Conservation (phyloP, 148 eudicot genomes). For the Fagopyrum esculentum region DNA sequence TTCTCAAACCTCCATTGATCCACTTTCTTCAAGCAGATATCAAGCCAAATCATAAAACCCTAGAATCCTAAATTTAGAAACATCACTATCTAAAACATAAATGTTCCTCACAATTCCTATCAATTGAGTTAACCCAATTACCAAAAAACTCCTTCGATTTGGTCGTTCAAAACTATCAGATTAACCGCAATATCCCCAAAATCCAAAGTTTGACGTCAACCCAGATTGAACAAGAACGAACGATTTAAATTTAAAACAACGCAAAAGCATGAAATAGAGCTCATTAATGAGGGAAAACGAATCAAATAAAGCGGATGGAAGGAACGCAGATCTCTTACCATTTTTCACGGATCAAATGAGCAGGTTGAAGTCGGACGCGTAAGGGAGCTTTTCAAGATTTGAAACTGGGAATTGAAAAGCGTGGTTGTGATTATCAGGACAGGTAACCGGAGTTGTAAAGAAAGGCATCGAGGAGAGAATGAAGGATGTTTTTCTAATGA, state of each 20-base stretch:
- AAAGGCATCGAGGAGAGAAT: not conserved
- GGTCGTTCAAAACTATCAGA: not conserved
- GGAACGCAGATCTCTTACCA: not conserved
- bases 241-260: not conserved
- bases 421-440: not conserved
- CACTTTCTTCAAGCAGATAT: not conserved
- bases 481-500: not conserved
- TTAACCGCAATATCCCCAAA: not conserved
- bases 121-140: not conserved
- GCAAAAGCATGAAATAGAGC: not conserved
- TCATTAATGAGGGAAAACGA: not conserved
- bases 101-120: not conserved
- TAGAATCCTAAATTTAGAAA: not conserved
- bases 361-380: not conserved
- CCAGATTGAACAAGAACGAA: not conserved
- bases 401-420: not conserved
- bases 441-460: not conserved
- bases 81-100: not conserved
- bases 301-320: not conserved
- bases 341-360: not conserved
- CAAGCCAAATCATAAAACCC: not conserved
- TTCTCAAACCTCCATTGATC: not conserved
- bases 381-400: not conserved
- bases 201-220: slow-evolving; percentile 2
- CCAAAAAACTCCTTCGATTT: not conserved